Conservation (phyloP, 805 yeast genomes). For the Isabelozyma rhagii region DNA sequence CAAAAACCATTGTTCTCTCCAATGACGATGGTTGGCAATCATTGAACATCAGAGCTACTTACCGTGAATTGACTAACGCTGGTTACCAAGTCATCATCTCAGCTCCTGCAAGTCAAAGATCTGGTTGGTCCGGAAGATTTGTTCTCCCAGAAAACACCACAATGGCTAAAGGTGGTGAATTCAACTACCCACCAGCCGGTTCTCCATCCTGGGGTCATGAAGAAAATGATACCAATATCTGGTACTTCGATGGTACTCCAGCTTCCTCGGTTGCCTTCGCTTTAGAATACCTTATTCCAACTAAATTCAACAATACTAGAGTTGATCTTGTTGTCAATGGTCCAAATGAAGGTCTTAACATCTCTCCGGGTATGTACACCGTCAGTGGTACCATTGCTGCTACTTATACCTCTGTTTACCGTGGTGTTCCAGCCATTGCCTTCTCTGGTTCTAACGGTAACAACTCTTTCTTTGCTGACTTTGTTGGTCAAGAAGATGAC, state of each 20-base stretch:
- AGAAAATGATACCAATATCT: conserved; percentile 24
- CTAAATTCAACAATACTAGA: conserved; percentile 37
- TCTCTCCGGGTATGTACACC: conserved; percentile 39
- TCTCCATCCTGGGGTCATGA: conserved; percentile 52
- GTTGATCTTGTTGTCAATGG: conserved; percentile 51
- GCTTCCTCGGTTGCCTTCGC: conserved; percentile 51
- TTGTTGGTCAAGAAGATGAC: conserved; percentile 28
- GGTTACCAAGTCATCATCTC: conserved; percentile 43
- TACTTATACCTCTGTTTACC: conserved; percentile 43
- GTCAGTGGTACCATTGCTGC: conserved; percentile 54
- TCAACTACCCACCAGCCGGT: conserved; percentile 38
- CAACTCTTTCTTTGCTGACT: conserved; percentile 48
- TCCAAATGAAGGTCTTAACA: conserved; percentile 52
- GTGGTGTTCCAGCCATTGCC: conserved; percentile 50
- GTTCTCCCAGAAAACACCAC: conserved; percentile 28
- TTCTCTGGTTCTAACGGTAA: conserved; percentile 49
- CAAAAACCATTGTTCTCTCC: conserved; percentile 36
- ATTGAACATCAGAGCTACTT: conserved; percentile 55
- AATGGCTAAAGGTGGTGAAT: conserved; percentile 39
- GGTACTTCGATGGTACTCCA: conserved; percentile 59
- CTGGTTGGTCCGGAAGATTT: conserved; percentile 51
- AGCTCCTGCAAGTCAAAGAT: conserved; percentile 44
- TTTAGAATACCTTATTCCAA: conserved; percentile 46
- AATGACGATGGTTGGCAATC: conserved; percentile 60
- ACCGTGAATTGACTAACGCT: conserved; percentile 44